A percentile compares a stretch with the other conserved stretches of the same genome.
phyloP scores from a whole-genome alignment of 106 monocot species.

The Acorus calamus region DNA sequence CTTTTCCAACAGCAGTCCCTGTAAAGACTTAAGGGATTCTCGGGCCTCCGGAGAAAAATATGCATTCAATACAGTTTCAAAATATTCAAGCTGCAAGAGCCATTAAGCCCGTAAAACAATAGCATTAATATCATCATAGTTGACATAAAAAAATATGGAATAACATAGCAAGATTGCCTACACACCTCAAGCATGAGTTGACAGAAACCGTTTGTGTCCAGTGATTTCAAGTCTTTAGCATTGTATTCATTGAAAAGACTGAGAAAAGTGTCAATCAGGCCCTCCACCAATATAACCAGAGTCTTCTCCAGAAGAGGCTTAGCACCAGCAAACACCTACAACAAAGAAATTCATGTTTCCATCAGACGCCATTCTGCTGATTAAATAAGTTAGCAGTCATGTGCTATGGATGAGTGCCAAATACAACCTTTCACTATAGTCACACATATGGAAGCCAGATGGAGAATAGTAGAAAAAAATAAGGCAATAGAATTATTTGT shows the following conservation, averaged over 20 bases:
- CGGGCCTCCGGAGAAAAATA: slow-evolving; percentile 81
- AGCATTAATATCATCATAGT: background rate
- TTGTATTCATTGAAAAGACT: slow-evolving; percentile 73
- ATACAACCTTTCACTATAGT: no score
- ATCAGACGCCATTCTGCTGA: no score
- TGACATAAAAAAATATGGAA: background rate
- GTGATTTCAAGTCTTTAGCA: slow-evolving; percentile 44
- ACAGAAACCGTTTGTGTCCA: slow-evolving; percentile 89
- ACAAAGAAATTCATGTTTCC: background rate
- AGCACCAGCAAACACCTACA: slow-evolving; percentile 77
- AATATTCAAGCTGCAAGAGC: slow-evolving; percentile 77
- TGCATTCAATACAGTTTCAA: slow-evolving; percentile 71
- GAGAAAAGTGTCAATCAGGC: slow-evolving; percentile 82
- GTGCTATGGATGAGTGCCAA: no score
- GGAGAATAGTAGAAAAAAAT: background rate
- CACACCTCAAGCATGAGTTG: slow-evolving; percentile 94
- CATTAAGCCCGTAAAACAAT: background rate
- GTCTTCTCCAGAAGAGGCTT: slow-evolving; percentile 87
- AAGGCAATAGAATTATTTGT: background rate
- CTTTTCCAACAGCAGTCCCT: slow-evolving; percentile 70
- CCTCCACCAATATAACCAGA: slow-evolving; percentile 75
- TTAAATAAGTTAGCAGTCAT: no score
- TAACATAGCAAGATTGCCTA: background rate
- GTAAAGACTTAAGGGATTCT: slow-evolving; percentile 72
- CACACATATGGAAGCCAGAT: background rate